Percentiles rank a stretch among this genome's conserved stretches.
These are phyloP conservation scores for Vickermania spadyakhi DNA, from an alignment of 208 protist genomes.

Conservation along the genomic window DNA sequence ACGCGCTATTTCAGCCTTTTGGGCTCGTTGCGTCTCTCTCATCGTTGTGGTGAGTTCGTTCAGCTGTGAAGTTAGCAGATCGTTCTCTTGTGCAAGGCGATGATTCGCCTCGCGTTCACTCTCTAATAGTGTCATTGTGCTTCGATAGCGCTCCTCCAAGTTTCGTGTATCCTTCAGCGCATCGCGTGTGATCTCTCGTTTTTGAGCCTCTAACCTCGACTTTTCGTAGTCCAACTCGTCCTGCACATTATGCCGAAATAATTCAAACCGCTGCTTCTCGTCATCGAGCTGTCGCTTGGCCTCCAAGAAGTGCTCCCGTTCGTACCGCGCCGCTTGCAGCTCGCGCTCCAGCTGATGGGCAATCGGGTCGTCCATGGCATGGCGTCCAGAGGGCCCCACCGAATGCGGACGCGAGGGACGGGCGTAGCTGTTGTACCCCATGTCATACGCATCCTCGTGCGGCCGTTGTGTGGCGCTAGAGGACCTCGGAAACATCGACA, in stretches of 20 bases:
- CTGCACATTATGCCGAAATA: slow-evolving; percentile 37
- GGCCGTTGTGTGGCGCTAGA: slow-evolving; percentile 3
- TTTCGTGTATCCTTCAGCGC: slow-evolving; percentile 52
- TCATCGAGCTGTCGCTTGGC: slow-evolving; percentile 55
- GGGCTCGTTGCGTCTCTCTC: slow-evolving; percentile 49
- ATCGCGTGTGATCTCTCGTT: slow-evolving; percentile 35
- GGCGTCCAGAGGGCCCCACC: neutral
- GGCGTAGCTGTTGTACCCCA: slow-evolving; percentile 48
- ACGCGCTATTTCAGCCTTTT: slow-evolving; percentile 62
- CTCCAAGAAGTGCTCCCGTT: slow-evolving; percentile 55
- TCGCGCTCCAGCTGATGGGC: slow-evolving; percentile 70
- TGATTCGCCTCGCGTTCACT: slow-evolving; percentile 64
- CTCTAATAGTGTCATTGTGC: slow-evolving; percentile 45
- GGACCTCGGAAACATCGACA: too few relatives aligned
- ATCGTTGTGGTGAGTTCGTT: slow-evolving; percentile 64
- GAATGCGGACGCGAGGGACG: slow-evolving; percentile 9
- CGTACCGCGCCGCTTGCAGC: slow-evolving; percentile 59
- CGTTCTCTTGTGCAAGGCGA: slow-evolving; percentile 66
- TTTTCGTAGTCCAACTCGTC: slow-evolving; percentile 65
- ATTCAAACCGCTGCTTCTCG: slow-evolving; percentile 72
- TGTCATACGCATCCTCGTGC: slow-evolving; percentile 16
- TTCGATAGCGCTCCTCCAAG: slow-evolving; percentile 69
- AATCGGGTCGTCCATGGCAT: slow-evolving; percentile 48
- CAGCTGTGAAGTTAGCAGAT: slow-evolving; percentile 63
- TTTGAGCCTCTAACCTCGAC: slow-evolving; percentile 23